Percentiles rank a stretch among this genome's conserved stretches.
These are phyloP conservation scores for Xylaria longipes DNA, from an alignment of 495 filamentous ascomycete species.

Conservation along the genomic window DNA sequence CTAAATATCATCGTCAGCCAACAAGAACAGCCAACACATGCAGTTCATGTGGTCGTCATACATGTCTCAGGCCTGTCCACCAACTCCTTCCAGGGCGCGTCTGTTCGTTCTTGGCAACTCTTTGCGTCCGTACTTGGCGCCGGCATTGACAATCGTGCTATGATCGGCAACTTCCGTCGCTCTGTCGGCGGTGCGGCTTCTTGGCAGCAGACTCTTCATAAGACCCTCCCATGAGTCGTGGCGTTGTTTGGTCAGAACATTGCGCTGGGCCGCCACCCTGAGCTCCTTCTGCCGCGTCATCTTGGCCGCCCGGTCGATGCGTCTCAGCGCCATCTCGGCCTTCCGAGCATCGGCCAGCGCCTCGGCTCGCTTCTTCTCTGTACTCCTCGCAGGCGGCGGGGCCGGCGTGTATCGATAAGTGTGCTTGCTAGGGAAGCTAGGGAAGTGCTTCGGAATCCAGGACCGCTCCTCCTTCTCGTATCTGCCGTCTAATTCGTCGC, in stretches of 20 bases:
- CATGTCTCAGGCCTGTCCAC: slow-evolving; percentile 14
- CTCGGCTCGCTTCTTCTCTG: slow-evolving; percentile 50
- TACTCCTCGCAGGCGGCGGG: slow-evolving; percentile 41
- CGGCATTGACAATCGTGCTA: slow-evolving; percentile 55
- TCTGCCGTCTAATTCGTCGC: slow-evolving; percentile 49
- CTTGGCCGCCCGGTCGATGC: slow-evolving; percentile 54
- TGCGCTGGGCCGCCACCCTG: slow-evolving; percentile 44
- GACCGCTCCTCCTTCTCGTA: slow-evolving; percentile 48
- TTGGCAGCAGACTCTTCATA: slow-evolving; percentile 50
- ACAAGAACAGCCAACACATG: background rate
- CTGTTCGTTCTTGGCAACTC: slow-evolving; percentile 42
- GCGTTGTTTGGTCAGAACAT: slow-evolving; percentile 42
- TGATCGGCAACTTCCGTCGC: slow-evolving; percentile 65
- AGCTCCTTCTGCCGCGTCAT: slow-evolving; percentile 57
- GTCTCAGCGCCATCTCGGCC: slow-evolving; percentile 51
- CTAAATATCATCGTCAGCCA: background rate
- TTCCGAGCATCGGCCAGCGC: slow-evolving; percentile 54
- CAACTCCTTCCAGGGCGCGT: slow-evolving; percentile 21
- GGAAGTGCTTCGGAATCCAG: slow-evolving; percentile 53
- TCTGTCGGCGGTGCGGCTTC: slow-evolving; percentile 25
- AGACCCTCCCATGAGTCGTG: slow-evolving; percentile 51
- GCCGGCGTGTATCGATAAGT: slow-evolving; percentile 53
- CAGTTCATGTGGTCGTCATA: background rate
- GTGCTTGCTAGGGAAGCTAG: slow-evolving; percentile 52
- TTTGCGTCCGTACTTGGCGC: slow-evolving; percentile 41